phyloP scores from a whole-genome alignment of 1,284 basidiomycete genomes.

The Coniophora puteana region DNA sequence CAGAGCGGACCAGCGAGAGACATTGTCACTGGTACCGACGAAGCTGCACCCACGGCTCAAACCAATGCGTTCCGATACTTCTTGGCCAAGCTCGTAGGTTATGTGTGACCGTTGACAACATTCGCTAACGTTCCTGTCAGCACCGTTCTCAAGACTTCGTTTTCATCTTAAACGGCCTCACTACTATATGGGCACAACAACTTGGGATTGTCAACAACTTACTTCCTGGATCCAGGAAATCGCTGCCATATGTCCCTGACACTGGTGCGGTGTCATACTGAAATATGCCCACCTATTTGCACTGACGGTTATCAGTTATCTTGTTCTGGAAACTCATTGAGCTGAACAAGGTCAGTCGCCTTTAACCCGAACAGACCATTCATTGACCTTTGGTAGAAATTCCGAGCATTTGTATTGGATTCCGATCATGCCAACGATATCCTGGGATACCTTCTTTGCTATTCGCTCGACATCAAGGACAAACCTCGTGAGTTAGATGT shows the following conservation, averaged over 20 bases:
- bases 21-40: constrained; percentile 33
- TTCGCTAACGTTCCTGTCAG: constrained; percentile 34
- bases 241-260: constrained; percentile 78
- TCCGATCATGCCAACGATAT: constrained; percentile 77
- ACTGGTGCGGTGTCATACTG: constrained; percentile 50
- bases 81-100: constrained; percentile 76
- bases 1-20: constrained; percentile 72
- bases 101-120: constrained; percentile 2
- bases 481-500: constrained; percentile 66
- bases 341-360: constrained; percentile 71
- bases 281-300: constrained; percentile 7
- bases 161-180: constrained; percentile 75
- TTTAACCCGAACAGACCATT: background rate
- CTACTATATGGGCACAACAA: constrained; percentile 70
- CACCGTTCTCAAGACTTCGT: constrained; percentile 86
- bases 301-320: constrained; percentile 48
- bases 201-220: constrained; percentile 71
- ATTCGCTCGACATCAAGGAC: constrained; percentile 83
- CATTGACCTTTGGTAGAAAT: constrained; percentile 57
- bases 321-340: constrained; percentile 91
- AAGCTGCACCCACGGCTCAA: constrained; percentile 55
- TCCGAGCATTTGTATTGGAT: constrained; percentile 75
- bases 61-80: constrained; percentile 91
- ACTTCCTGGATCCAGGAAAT: constrained; percentile 78
- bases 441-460: constrained; percentile 74